phyloP scores from a whole-genome alignment of 768 basidiomycete species.

The Termitomyces sp. region DNA sequence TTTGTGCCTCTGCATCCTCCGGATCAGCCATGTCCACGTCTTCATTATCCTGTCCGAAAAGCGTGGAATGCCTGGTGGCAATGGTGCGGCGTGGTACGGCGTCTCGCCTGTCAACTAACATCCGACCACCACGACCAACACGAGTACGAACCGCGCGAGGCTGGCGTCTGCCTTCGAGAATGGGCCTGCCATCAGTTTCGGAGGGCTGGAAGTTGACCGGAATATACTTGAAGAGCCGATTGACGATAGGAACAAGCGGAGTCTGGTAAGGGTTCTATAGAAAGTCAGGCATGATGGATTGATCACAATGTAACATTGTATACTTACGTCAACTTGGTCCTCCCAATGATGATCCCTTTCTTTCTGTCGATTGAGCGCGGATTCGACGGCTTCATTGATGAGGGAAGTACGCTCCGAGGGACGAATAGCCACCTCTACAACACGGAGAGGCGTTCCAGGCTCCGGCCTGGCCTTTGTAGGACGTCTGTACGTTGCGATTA shows the following conservation, averaged over 20 bases:
- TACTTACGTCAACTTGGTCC: slow-evolving; percentile 73
- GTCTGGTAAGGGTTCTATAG: slow-evolving; percentile 67
- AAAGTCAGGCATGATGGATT: not conserved
- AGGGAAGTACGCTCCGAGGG: slow-evolving; percentile 61
- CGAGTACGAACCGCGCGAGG: slow-evolving; percentile 63
- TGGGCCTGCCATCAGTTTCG: slow-evolving; percentile 21
- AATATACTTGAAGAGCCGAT: slow-evolving; percentile 63
- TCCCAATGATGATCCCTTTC: slow-evolving; percentile 82
- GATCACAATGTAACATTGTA: not conserved
- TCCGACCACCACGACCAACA: slow-evolving; percentile 76
- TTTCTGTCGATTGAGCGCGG: slow-evolving; percentile 54
- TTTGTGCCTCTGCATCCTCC: slow-evolving; percentile 21
- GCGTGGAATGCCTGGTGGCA: slow-evolving; percentile 19
- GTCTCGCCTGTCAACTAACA: slow-evolving; percentile 67
- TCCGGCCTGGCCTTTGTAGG: slow-evolving; percentile 50
- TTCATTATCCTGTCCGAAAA: slow-evolving; percentile 19
- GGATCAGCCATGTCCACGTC: slow-evolving; percentile 28
- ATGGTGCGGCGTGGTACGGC: slow-evolving; percentile 19
- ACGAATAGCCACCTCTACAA: slow-evolving; percentile 42
- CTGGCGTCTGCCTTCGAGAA: slow-evolving; percentile 13
- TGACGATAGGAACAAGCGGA: slow-evolving; percentile 47
- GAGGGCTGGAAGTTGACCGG: slow-evolving; percentile 32
- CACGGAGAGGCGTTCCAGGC: slow-evolving; percentile 36
- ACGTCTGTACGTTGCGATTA: slow-evolving; percentile 28
- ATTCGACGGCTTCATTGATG: slow-evolving; percentile 59